Percentiles rank a stretch among this genome's conserved stretches.
These are phyloP conservation scores for Fraxinus nigra DNA, from an alignment of 305 asterid species.

Conservation along the genomic window DNA sequence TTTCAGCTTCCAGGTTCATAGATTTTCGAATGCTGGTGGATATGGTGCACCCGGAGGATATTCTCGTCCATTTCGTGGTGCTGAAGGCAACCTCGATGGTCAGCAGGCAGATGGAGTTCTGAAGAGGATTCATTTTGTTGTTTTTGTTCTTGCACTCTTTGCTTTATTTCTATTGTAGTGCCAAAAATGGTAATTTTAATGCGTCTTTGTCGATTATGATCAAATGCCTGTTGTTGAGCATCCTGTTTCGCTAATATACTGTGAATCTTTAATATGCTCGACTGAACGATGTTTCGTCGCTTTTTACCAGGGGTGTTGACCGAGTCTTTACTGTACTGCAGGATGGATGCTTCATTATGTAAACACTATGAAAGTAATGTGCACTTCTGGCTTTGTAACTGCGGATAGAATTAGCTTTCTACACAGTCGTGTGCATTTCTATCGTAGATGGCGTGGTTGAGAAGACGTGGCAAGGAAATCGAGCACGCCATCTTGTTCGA, in stretches of 20 bases:
- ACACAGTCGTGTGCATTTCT: background rate
- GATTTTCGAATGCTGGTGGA: conserved; percentile 24
- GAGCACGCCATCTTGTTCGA: background rate
- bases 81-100: conserved; percentile 23
- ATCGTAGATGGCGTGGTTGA: background rate
- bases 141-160: conserved; percentile 34
- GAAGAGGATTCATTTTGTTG: conserved; percentile 43
- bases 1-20: conserved; percentile 42
- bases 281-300: background rate
- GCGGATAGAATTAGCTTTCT: background rate
- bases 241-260: background rate
- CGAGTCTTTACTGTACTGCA: background rate
- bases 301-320: background rate
- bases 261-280: background rate
- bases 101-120: conserved; percentile 37
- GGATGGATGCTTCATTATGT: background rate
- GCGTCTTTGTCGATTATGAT: background rate
- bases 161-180: conserved; percentile 27
- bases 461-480: background rate
- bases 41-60: conserved; percentile 32
- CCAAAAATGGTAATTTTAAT: background rate
- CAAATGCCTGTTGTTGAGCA: background rate
- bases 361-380: background rate
- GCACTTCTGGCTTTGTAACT: background rate
- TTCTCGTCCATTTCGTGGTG: conserved; percentile 23